Evolutionary conservation across 768 basidiomycete species (phyloP).

Genomic region (Lactarius sanguifluus): DNA sequence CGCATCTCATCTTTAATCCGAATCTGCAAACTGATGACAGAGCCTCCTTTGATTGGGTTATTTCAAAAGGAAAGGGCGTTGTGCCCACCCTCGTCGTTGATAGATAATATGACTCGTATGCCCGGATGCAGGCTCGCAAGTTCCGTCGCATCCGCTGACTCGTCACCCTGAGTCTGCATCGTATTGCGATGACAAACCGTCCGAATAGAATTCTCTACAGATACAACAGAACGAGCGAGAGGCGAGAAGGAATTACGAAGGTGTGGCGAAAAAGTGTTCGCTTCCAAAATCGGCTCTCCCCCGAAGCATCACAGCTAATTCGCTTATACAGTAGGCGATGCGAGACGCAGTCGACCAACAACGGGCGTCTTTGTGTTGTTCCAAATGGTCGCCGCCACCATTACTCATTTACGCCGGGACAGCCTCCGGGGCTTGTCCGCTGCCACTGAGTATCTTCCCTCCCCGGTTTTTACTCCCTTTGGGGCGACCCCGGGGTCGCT

Average conservation of each 20-base stretch:
- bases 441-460: conserved; percentile 19
- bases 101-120: not conserved
- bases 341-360: not conserved
- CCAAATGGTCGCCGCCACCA: not conserved
- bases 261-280: conserved; percentile 3
- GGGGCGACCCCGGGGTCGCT: conserved; percentile 39
- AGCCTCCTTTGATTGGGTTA: not conserved
- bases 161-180: no score
- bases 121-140: not conserved
- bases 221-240: conserved; percentile 2
- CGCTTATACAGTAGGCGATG: not conserved
- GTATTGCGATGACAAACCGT: not conserved
- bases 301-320: conserved; percentile 13
- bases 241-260: not conserved
- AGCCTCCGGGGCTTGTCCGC: conserved; percentile 17
- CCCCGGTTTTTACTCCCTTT: conserved; percentile 39
- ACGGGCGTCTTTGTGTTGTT: not conserved
- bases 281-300: conserved; percentile 21
- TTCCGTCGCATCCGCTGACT: not conserved
- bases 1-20: not conserved
- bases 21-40: conserved; percentile 15
- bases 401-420: not conserved
- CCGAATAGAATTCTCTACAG: conserved; percentile 11
- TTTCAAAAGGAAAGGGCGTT: not conserved
- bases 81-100: no score